Percentiles rank a stretch among this genome's conserved stretches.
Conservation (phyloP, 495 filamentous ascomycete genomes). For the Lasiosphaeris hirsuta region DNA sequence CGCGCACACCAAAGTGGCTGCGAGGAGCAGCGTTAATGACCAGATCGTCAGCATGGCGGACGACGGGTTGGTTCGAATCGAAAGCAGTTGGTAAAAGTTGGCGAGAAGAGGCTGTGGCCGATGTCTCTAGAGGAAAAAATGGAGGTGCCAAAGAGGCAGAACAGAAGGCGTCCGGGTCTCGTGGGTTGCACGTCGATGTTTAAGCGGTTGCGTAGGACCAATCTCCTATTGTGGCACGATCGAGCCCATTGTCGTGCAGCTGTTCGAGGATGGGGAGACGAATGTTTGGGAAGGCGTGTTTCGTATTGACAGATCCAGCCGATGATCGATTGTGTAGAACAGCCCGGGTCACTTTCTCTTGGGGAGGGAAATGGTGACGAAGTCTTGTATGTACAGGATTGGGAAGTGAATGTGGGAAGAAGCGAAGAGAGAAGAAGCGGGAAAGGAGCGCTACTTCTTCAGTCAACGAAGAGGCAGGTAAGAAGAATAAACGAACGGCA, state of each 20-base stretch:
- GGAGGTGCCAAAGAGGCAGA: not conserved
- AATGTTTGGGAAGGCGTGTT: not conserved
- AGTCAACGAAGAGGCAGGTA: slow-evolving; percentile 2
- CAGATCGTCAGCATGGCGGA: slow-evolving; percentile 23
- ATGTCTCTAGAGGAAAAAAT: not conserved
- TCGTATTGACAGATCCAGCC: not conserved
- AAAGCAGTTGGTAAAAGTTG: not conserved
- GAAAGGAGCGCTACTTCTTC: slow-evolving; percentile 1
- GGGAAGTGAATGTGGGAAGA: slow-evolving; percentile 4
- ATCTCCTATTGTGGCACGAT: slow-evolving; percentile 22
- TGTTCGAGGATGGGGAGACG: not conserved
- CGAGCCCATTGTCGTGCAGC: slow-evolving; percentile 5
- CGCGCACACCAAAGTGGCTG: slow-evolving; percentile 17
- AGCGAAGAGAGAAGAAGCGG: slow-evolving; percentile 2
- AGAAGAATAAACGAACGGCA: slow-evolving; percentile 8
- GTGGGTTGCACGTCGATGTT: slow-evolving; percentile 6
- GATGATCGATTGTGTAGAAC: not conserved
- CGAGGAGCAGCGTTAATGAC: slow-evolving; percentile 20
- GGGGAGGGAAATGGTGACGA: not conserved
- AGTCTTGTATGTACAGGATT: slow-evolving; percentile 9
- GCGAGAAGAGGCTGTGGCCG: not conserved
- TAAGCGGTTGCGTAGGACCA: slow-evolving; percentile 18
- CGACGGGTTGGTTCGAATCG: not conserved
- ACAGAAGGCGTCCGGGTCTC: not conserved
- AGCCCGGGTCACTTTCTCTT: not conserved